phyloP scores from a whole-genome alignment of 2,329 filamentous ascomycete species.

The Xylaria arbuscula region DNA sequence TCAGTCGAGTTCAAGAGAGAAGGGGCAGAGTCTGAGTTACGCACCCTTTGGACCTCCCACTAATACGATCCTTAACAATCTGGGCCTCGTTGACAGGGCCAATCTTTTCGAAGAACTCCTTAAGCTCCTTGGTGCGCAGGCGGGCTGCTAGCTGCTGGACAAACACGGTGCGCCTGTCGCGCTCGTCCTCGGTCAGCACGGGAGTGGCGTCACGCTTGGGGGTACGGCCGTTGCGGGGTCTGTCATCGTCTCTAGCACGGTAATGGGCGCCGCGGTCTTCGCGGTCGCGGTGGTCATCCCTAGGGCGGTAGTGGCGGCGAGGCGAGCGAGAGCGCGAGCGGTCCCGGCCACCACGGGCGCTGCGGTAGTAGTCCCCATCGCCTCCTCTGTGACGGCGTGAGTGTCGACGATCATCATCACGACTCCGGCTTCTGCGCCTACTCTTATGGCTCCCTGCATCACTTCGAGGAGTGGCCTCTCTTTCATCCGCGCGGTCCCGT shows the following conservation, averaged over 20 bases:
- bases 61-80: slow-evolving; percentile 98
- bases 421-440: slow-evolving; percentile 82
- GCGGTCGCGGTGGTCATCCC: slow-evolving; percentile 65
- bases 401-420: slow-evolving; percentile 79
- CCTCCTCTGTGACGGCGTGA: slow-evolving; percentile 76
- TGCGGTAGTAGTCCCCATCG: slow-evolving; percentile 78
- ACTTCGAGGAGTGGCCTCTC: slow-evolving; percentile 76
- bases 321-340: slow-evolving; percentile 80
- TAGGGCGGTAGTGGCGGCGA: slow-evolving; percentile 67
- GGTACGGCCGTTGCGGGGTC: slow-evolving; percentile 51
- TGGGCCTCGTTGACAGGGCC: slow-evolving; percentile 96
- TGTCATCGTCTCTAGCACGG: slow-evolving; percentile 65
- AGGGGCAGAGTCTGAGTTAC: slow-evolving; percentile 49
- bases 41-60: slow-evolving; percentile 96
- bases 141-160: slow-evolving; percentile 97
- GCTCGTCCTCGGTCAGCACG: slow-evolving; percentile 91
- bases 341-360: slow-evolving; percentile 65
- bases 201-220: slow-evolving; percentile 68
- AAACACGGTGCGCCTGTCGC: slow-evolving; percentile 95
- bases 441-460: slow-evolving; percentile 84
- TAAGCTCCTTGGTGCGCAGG: slow-evolving; percentile 89
- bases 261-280: slow-evolving; percentile 62
- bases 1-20: slow-evolving; percentile 43
- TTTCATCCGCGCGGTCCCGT: slow-evolving; percentile 66
- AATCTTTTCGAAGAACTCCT: slow-evolving; percentile 94